Evolutionary conservation across 148 eudicot species (phyloP).

Genomic region (Chenopodium album): DNA sequence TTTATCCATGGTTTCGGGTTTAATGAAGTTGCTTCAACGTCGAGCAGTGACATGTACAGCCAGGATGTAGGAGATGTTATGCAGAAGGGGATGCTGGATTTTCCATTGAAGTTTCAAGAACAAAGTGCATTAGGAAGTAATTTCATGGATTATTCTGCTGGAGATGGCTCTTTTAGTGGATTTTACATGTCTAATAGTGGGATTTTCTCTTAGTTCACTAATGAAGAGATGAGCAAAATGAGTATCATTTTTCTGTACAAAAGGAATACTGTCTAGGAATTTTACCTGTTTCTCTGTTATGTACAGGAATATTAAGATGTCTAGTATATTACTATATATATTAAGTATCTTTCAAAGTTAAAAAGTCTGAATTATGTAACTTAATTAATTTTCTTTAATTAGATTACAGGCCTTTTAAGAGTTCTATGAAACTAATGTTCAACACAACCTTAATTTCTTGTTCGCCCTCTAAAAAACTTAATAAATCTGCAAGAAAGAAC

Average conservation of each 20-base stretch:
- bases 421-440: background rate
- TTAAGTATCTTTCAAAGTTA: background rate
- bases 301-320: slow-evolving; percentile 4
- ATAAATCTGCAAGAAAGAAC: too few relatives aligned
- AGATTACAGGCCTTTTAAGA: background rate
- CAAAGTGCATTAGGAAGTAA: slow-evolving; percentile 24
- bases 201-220: background rate
- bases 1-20: slow-evolving; percentile 15
- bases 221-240: background rate
- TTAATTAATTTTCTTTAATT: background rate
- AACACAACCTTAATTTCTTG: background rate
- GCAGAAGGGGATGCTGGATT: slow-evolving; percentile 20
- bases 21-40: slow-evolving; percentile 20
- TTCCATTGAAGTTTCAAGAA: slow-evolving; percentile 24
- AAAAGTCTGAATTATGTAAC: background rate
- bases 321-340: background rate
- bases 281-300: background rate
- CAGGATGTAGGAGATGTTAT: slow-evolving; percentile 23
- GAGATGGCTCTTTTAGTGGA: slow-evolving; percentile 15
- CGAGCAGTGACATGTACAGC: slow-evolving; percentile 8
- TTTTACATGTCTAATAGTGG: slow-evolving; percentile 11
- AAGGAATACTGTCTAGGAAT: background rate
- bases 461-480: background rate
- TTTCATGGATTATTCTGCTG: slow-evolving; percentile 23
- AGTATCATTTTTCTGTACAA: slow-evolving; percentile 1